Evolutionary conservation across 73 alveolate species (phyloP).

Genomic region (Durusdinium trenchii): DNA sequence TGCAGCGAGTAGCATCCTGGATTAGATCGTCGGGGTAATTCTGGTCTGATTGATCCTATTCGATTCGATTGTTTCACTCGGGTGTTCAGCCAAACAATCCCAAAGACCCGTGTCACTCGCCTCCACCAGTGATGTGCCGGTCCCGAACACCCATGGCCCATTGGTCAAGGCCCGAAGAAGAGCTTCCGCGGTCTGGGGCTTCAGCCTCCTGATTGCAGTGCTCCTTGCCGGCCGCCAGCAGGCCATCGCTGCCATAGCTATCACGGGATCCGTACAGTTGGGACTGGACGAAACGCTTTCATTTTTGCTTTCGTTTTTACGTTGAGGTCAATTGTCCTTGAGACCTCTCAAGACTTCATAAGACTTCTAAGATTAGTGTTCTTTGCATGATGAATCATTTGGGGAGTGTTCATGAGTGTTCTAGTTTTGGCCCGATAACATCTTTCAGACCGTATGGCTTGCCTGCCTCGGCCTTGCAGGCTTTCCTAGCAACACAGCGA

Average conservation of each 20-base stretch:
- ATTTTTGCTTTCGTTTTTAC: too few relatives aligned
- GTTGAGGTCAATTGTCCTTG: neutral
- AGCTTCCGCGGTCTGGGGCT: neutral
- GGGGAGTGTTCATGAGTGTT: neutral
- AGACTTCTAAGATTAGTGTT: neutral
- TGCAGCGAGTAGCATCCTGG: too few relatives aligned
- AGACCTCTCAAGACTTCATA: neutral
- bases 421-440: neutral
- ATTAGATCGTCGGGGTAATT: too few relatives aligned
- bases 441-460: neutral
- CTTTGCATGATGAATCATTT: neutral
- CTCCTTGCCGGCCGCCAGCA: neutral
- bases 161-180: too few relatives aligned
- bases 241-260: neutral
- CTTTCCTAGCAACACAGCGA: constrained; percentile 25
- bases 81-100: too few relatives aligned
- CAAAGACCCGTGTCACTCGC: too few relatives aligned
- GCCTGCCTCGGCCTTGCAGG: neutral
- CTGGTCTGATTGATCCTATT: too few relatives aligned
- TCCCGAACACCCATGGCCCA: too few relatives aligned
- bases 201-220: constrained; percentile 31
- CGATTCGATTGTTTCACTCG: too few relatives aligned
- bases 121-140: too few relatives aligned
- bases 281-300: too few relatives aligned
- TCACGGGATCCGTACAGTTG: too few relatives aligned